These are phyloP conservation scores for Aurantiochytrium sp. DNA, from an alignment of 108 stramenopile genomes.

Conservation along the genomic window DNA sequence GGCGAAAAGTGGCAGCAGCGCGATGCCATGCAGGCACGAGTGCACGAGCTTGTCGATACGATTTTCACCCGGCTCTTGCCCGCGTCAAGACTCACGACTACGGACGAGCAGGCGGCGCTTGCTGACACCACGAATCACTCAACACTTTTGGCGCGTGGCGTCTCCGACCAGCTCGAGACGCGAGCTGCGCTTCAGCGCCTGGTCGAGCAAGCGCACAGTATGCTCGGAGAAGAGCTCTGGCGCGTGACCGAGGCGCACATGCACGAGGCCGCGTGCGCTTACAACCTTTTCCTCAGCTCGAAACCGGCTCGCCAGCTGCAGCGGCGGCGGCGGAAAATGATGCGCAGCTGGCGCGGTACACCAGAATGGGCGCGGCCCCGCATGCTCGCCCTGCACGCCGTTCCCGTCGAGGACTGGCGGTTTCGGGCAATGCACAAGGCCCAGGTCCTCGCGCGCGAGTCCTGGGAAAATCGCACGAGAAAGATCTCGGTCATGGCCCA, in stretches of 20 bases:
- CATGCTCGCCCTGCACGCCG: not conserved
- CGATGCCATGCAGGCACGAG: not conserved
- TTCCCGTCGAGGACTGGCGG: not conserved
- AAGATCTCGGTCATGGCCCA: not conserved
- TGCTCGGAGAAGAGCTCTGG: not conserved
- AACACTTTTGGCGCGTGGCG: not conserved
- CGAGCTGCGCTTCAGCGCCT: not conserved
- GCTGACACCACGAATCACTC: no score
- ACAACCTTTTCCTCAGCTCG: not conserved
- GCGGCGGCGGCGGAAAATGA: not conserved
- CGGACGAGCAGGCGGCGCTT: no score
- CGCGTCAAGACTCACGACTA: no score
- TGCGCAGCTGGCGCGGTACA: not conserved
- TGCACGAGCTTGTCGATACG: not conserved
- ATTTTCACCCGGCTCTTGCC: conserved; percentile 1
- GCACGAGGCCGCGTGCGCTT: conserved; percentile 12
- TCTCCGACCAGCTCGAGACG: not conserved
- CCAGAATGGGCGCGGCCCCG: not conserved
- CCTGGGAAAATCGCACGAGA: not conserved
- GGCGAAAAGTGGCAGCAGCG: not conserved
- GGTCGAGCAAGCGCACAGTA: not conserved
- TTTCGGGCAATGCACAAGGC: not conserved
- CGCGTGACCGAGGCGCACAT: not conserved
- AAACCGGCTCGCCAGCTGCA: not conserved
- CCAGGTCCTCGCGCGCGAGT: not conserved